Conservation (phyloP, 1,284 basidiomycete genomes). For the Pisolithus thermaeus region DNA sequence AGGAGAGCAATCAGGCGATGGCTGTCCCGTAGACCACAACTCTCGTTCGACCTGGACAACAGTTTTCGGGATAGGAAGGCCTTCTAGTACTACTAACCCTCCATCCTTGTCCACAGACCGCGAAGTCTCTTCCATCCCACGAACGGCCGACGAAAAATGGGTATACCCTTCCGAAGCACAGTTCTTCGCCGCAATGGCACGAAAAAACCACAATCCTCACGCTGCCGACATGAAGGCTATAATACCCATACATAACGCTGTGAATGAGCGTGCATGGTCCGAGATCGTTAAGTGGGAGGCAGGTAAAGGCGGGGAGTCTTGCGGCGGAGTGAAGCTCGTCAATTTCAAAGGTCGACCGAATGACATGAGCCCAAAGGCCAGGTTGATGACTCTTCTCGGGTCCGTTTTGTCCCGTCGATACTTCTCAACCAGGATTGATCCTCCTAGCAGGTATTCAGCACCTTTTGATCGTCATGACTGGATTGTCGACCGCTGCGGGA, state of each 20-base stretch:
- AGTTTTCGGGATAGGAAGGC: slow-evolving; percentile 31
- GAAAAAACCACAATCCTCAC: slow-evolving; percentile 85
- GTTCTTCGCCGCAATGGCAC: slow-evolving; percentile 92
- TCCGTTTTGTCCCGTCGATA: slow-evolving; percentile 37
- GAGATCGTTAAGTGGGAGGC: slow-evolving; percentile 90
- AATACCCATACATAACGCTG: slow-evolving; percentile 98
- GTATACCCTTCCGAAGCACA: slow-evolving; percentile 98
- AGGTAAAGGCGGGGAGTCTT: slow-evolving; percentile 70
- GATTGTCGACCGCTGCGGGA: slow-evolving; percentile 90
- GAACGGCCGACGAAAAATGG: slow-evolving; percentile 71
- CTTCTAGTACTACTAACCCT: slow-evolving; percentile 26
- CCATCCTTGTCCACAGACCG: slow-evolving; percentile 57
- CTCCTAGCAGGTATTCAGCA: slow-evolving; percentile 66
- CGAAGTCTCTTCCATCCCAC: slow-evolving; percentile 87
- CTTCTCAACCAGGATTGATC: not conserved
- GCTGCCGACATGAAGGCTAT: slow-evolving; percentile 90
- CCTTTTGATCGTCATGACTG: slow-evolving; percentile 99
- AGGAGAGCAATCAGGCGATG: slow-evolving; percentile 23
- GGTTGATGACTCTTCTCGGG: slow-evolving; percentile 83
- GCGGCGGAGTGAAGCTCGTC: slow-evolving; percentile 80
- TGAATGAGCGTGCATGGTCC: slow-evolving; percentile 95
- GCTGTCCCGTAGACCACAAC: slow-evolving; percentile 39
- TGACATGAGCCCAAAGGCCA: slow-evolving; percentile 76
- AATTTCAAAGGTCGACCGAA: slow-evolving; percentile 81
- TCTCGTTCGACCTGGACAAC: slow-evolving; percentile 47